These are phyloP conservation scores for Stemphylium beticola DNA, from an alignment of 2,329 filamentous ascomycete genomes.

Conservation along the genomic window DNA sequence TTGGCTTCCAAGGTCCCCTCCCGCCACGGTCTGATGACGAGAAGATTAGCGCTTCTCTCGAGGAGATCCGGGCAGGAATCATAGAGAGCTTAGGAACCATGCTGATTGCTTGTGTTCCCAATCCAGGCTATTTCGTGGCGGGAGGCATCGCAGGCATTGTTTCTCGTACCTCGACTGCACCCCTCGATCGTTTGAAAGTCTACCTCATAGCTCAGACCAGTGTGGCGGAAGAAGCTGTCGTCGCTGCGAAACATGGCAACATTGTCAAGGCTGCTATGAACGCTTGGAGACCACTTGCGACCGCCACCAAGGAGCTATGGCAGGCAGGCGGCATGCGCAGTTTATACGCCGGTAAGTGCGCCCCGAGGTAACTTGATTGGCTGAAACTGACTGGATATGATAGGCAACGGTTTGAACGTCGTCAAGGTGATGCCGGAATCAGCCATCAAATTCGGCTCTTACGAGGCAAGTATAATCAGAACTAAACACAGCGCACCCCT, in stretches of 20 bases:
- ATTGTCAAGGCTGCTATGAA: conserved; percentile 69
- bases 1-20: conserved; percentile 39
- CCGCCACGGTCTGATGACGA: conserved; percentile 45
- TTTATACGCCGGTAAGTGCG: conserved; percentile 82
- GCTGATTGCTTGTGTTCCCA: conserved; percentile 70
- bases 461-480: conserved; percentile 65
- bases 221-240: conserved; percentile 63
- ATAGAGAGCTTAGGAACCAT: conserved; percentile 49
- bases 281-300: conserved; percentile 71
- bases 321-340: conserved; percentile 83
- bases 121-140: conserved; percentile 97
- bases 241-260: conserved; percentile 73
- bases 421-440: conserved; percentile 99
- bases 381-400: conserved; percentile 23
- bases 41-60: conserved; percentile 31
- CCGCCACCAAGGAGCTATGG: conserved; percentile 81
- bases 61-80: conserved; percentile 36
- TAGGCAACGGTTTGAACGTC: conserved; percentile 95
- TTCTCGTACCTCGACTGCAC: conserved; percentile 92
- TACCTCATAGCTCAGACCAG: conserved; percentile 93
- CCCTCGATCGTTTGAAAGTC: conserved; percentile 95
- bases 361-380: not conserved
- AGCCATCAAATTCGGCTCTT: conserved; percentile 96
- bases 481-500: conserved; percentile 8
- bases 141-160: conserved; percentile 93